phyloP scores from a whole-genome alignment of 495 filamentous ascomycete genomes.

The Podospora pseudopauciseta region DNA sequence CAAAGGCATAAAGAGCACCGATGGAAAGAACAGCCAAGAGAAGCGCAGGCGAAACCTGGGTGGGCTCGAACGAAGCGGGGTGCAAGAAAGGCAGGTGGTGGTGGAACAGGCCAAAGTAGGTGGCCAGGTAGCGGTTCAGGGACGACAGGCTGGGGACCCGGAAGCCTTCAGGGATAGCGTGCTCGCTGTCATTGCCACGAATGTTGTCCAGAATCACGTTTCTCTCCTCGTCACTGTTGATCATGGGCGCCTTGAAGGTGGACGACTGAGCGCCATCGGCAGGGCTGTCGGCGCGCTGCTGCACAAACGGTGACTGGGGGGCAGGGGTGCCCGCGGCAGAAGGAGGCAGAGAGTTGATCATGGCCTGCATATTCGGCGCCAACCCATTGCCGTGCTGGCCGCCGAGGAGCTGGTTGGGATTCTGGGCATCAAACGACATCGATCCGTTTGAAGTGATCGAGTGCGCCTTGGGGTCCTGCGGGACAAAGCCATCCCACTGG shows the following conservation, averaged over 20 bases:
- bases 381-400: slow-evolving; percentile 57
- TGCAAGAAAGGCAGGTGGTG: slow-evolving; percentile 96
- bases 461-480: slow-evolving; percentile 63
- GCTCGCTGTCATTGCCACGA: slow-evolving; percentile 69
- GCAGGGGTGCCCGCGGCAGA: slow-evolving; percentile 75
- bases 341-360: slow-evolving; percentile 64
- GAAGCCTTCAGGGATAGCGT: slow-evolving; percentile 83
- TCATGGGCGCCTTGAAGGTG: slow-evolving; percentile 64
- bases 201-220: slow-evolving; percentile 82
- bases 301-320: slow-evolving; percentile 62
- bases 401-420: slow-evolving; percentile 50
- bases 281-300: slow-evolving; percentile 63
- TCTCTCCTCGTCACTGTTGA: slow-evolving; percentile 73
- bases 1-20: slow-evolving; percentile 93
- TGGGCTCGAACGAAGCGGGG: slow-evolving; percentile 83
- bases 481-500: slow-evolving; percentile 82
- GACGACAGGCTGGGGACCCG: slow-evolving; percentile 72
- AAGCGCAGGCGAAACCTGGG: slow-evolving; percentile 70
- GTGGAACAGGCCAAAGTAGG: slow-evolving; percentile 96
- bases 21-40: slow-evolving; percentile 92
- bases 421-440: slow-evolving; percentile 64
- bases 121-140: slow-evolving; percentile 85
- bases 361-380: slow-evolving; percentile 59
- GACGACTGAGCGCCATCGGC: slow-evolving; percentile 53
- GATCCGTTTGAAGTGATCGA: slow-evolving; percentile 62